These are phyloP conservation scores for Kwoniella dejecticola DNA, from an alignment of 768 basidiomycete species.

Conservation along the genomic window DNA sequence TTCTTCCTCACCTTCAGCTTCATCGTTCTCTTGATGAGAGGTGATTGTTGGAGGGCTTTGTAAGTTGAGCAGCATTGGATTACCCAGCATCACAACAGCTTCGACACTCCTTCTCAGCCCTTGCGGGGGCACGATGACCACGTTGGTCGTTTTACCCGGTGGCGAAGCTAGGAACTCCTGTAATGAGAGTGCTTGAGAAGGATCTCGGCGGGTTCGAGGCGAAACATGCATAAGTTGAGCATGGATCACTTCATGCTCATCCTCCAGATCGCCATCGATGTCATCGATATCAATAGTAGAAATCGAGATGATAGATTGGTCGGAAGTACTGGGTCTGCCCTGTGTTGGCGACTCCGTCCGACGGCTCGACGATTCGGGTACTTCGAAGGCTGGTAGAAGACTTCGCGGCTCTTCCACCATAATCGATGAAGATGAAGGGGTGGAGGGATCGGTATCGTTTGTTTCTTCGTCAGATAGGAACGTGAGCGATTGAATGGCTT, in stretches of 20 bases:
- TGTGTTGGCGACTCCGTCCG: neutral
- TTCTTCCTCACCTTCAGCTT: neutral
- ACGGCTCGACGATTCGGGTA: neutral
- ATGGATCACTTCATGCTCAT: conserved; percentile 24
- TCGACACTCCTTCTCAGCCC: conserved; percentile 16
- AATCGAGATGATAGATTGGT: neutral
- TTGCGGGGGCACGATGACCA: conserved; percentile 16
- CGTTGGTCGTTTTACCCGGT: conserved; percentile 9
- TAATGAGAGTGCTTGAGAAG: conserved; percentile 21
- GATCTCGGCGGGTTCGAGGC: conserved; percentile 31
- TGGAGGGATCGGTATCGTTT: too few relatives aligned
- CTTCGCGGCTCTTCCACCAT: conserved; percentile 8
- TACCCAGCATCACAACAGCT: conserved; percentile 16
- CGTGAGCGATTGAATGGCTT: conserved; percentile 6
- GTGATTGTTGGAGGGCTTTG: neutral
- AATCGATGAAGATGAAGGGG: neutral
- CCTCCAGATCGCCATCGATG: conserved; percentile 12
- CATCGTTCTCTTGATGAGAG: neutral
- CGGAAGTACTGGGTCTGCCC: neutral
- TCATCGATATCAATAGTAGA: conserved; percentile 10
- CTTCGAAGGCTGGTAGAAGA: conserved; percentile 10
- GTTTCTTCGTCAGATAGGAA: neutral
- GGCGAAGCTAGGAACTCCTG: conserved; percentile 33
- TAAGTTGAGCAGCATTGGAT: neutral
- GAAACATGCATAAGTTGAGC: conserved; percentile 40